phyloP scores from a whole-genome alignment of 192 early-diverging fungal species.

The Podila horticola region DNA sequence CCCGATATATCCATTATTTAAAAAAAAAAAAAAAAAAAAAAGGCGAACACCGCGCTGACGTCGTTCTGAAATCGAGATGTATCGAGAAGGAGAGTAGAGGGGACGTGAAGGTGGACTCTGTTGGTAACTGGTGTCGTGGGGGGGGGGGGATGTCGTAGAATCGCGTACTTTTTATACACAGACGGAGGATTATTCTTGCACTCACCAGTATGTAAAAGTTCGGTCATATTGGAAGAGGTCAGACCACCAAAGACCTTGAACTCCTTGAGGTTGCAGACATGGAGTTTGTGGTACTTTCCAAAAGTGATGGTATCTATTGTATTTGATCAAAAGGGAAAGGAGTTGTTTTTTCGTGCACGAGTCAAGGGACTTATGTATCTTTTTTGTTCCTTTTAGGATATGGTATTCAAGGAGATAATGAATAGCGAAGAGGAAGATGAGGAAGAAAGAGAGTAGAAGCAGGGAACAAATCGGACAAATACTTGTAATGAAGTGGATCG shows the following conservation, averaged over 20 bases:
- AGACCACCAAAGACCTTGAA: constrained; percentile 96
- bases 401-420: no score
- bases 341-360: neutral
- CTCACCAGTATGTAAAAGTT: constrained; percentile 80
- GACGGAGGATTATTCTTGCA: constrained; percentile 14
- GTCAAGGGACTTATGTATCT: neutral
- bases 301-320: constrained; percentile 84
- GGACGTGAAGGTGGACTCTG: no score
- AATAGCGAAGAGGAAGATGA: neutral
- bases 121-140: no score
- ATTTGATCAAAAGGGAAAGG: constrained; percentile 10
- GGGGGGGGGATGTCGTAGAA: no score
- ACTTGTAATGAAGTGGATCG: no score
- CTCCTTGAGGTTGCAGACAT: constrained; percentile 97
- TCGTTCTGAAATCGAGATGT: no score
- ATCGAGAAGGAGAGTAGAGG: no score
- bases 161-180: no score
- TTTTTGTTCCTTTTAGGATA: neutral
- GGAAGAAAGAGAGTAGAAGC: neutral
- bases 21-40: neutral
- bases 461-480: no score
- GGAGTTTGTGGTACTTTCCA: constrained; percentile 93
- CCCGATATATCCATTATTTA: no score
- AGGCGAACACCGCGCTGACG: no score
- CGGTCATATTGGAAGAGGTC: constrained; percentile 84